Conservation (phyloP, 768 basidiomycete genomes). For the Xanthoconium purpureum region DNA sequence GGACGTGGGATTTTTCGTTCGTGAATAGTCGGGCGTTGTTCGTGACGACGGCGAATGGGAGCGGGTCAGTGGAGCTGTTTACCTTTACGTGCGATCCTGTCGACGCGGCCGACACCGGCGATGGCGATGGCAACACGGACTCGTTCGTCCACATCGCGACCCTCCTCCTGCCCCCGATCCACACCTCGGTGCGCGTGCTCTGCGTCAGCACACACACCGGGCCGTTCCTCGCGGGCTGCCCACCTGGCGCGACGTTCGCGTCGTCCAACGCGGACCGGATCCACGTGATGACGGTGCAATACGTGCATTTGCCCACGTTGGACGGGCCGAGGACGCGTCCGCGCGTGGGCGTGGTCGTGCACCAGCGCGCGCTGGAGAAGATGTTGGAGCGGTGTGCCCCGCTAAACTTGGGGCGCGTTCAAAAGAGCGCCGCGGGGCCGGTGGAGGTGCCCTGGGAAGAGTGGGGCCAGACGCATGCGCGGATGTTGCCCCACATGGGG, state of each 20-base stretch:
- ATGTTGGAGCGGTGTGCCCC: constrained; percentile 7
- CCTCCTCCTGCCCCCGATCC: constrained; percentile 13
- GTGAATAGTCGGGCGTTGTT: constrained; percentile 43
- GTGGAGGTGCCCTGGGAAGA: constrained; percentile 32
- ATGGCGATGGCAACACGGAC: background rate
- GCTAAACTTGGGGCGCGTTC: background rate
- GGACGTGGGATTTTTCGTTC: constrained; percentile 46
- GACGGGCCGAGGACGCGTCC: constrained; percentile 10
- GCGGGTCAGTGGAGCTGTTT: constrained; percentile 44
- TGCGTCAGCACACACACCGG: constrained; percentile 32
- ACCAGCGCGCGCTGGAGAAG: constrained; percentile 29
- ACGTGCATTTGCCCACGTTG: background rate
- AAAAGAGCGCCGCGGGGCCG: background rate
- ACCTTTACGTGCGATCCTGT: constrained; percentile 30
- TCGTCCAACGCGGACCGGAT: constrained; percentile 26
- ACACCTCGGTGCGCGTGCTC: constrained; percentile 9
- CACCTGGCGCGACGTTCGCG: constrained; percentile 22
- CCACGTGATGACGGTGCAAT: constrained; percentile 26
- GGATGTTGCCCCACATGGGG: constrained; percentile 29
- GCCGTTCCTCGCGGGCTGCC: constrained; percentile 30
- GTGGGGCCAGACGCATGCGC: constrained; percentile 39
- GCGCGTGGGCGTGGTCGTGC: constrained; percentile 30
- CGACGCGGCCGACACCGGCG: background rate
- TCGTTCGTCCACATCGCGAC: constrained; percentile 19
- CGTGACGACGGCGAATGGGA: constrained; percentile 33